Evolutionary conservation across 352 stramenopile species (phyloP).

Genomic region (Phytophthora tentaculata): DNA sequence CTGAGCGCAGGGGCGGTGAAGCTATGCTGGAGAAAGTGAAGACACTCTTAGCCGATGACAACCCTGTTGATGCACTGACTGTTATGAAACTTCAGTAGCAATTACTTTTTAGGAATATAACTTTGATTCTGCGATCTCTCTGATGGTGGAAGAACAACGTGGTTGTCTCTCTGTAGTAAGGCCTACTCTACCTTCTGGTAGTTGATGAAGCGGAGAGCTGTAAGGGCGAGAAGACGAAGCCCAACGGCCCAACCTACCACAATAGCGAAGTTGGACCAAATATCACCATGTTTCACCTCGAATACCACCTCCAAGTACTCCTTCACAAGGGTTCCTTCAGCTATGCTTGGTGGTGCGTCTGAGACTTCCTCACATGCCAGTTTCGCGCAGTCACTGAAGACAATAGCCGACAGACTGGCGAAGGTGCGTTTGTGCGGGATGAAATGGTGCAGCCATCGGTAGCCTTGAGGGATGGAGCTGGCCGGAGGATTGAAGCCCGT

Average conservation of each 20-base stretch:
- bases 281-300: slow-evolving; percentile 34
- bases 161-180: not conserved
- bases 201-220: slow-evolving; percentile 30
- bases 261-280: slow-evolving; percentile 30
- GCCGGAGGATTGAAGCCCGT: slow-evolving; percentile 45
- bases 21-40: not conserved
- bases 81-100: not conserved
- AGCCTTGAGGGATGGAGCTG: slow-evolving; percentile 29
- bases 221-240: slow-evolving; percentile 35
- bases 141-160: no score
- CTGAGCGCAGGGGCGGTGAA: not conserved
- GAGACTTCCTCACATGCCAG: slow-evolving; percentile 25
- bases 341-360: slow-evolving; percentile 26
- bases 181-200: slow-evolving; percentile 3
- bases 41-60: not conserved
- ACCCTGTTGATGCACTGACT: not conserved
- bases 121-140: no score
- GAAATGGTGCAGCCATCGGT: slow-evolving; percentile 40
- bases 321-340: slow-evolving; percentile 32
- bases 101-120: not conserved
- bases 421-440: slow-evolving; percentile 36
- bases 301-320: slow-evolving; percentile 41
- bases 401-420: slow-evolving; percentile 32
- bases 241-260: slow-evolving; percentile 25
- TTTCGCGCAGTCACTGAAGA: slow-evolving; percentile 31